phyloP scores from a whole-genome alignment of 1,284 basidiomycete genomes.

The Ustilago sp. region DNA sequence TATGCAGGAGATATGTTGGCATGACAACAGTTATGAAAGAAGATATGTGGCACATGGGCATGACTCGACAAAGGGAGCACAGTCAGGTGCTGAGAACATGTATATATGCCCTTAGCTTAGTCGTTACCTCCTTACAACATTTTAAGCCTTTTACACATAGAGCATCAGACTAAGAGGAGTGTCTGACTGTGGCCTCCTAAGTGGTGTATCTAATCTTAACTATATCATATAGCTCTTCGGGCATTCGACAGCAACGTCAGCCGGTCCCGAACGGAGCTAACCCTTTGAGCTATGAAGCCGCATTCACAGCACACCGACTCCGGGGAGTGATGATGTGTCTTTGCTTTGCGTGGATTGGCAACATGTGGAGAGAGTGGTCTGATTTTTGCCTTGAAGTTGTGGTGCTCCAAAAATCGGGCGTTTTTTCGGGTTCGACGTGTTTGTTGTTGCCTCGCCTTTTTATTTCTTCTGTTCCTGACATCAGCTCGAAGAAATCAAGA shows the following conservation, averaged over 20 bases:
- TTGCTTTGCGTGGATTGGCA: slow-evolving; percentile 10
- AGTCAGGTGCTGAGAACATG: too few species aligned
- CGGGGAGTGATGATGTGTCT: background rate
- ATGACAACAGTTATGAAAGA: too few species aligned
- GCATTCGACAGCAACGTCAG: background rate
- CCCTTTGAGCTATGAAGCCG: background rate
- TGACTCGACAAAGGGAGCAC: too few species aligned
- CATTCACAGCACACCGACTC: background rate
- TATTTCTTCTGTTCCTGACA: background rate
- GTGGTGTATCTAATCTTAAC: too few species aligned
- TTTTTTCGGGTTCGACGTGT: background rate
- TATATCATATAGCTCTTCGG: too few species aligned
- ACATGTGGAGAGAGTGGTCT: slow-evolving; percentile 13
- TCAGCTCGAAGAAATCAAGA: background rate
- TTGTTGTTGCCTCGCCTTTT: background rate
- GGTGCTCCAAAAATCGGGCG: slow-evolving; percentile 8
- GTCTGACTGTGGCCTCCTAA: too few species aligned
- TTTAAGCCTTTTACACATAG: too few species aligned
- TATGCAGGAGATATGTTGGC: too few species aligned
- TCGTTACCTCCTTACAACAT: too few species aligned
- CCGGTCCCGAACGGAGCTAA: background rate
- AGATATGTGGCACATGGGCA: too few species aligned
- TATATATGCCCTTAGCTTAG: too few species aligned
- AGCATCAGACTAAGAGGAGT: too few species aligned
- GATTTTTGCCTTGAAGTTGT: slow-evolving; percentile 14